Conservation (phyloP, 2,329 filamentous ascomycete species). For the Neofusicoccum sp. region DNA sequence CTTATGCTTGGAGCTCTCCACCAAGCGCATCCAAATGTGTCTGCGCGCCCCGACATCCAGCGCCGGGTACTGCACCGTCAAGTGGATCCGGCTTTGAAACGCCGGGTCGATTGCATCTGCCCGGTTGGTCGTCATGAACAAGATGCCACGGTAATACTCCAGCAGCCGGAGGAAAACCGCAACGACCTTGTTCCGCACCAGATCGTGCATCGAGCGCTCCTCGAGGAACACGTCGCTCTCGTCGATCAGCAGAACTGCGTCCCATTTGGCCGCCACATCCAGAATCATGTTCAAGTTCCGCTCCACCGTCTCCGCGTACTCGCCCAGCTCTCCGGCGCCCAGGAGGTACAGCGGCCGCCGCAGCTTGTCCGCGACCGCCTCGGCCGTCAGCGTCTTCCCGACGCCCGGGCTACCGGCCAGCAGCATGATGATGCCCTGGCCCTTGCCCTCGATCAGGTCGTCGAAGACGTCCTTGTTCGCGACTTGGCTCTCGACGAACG, state of each 20-base stretch:
- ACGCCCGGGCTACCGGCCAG: constrained; percentile 11
- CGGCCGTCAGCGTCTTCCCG: constrained; percentile 19
- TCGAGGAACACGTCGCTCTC: constrained; percentile 57
- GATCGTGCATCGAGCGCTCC: too few species aligned
- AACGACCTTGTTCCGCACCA: constrained; percentile 39
- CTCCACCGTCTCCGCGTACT: constrained; percentile 45
- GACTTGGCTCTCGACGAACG: constrained; percentile 28
- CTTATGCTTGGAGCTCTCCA: background rate
- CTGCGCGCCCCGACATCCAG: background rate
- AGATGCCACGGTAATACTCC: constrained; percentile 23
- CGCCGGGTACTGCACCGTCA: constrained; percentile 20
- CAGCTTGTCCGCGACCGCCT: constrained; percentile 30
- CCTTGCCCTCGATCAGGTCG: constrained; percentile 35
- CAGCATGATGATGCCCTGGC: constrained; percentile 20
- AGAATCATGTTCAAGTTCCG: constrained; percentile 49
- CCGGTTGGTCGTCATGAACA: constrained; percentile 30
- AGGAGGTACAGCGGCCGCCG: constrained; percentile 48
- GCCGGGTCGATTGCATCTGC: constrained; percentile 24
- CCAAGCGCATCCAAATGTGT: background rate
- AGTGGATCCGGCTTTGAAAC: constrained; percentile 23
- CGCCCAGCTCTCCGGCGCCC: constrained; percentile 51
- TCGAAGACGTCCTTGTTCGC: constrained; percentile 24
- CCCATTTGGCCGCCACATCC: constrained; percentile 51
- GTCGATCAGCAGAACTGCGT: constrained; percentile 52
- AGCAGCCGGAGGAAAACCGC: constrained; percentile 4